Percentiles rank a stretch among this genome's conserved stretches.
Conservation (phyloP, 139 green algal species). For the Mesotaenium endlicherianum region DNA sequence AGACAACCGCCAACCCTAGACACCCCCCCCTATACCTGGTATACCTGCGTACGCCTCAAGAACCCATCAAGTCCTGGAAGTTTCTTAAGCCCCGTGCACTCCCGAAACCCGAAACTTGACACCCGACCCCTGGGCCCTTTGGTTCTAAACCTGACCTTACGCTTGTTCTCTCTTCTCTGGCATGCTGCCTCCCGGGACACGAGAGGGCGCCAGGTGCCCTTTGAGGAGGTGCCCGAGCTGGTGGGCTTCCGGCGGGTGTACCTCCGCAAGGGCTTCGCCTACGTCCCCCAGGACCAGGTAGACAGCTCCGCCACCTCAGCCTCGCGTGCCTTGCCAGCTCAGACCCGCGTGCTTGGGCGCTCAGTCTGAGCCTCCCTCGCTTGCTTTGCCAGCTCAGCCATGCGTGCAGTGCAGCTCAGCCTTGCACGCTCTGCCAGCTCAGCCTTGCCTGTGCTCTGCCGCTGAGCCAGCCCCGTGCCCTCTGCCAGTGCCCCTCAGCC, state of each 20-base stretch:
- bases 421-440: not conserved
- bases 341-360: not conserved
- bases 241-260: slow-evolving; percentile 72
- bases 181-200: too few species aligned
- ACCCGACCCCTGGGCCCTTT: too few species aligned
- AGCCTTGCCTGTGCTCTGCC: not conserved
- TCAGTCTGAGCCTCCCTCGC: not conserved
- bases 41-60: too few species aligned
- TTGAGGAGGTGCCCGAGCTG: slow-evolving; percentile 81
- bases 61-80: too few species aligned
- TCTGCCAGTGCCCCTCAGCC: too few species aligned
- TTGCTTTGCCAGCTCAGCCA: not conserved
- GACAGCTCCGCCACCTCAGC: not conserved
- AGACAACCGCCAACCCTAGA: too few species aligned
- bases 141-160: too few species aligned
- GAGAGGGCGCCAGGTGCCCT: slow-evolving; percentile 80
- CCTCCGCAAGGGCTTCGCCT: slow-evolving; percentile 72
- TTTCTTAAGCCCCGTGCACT: too few species aligned
- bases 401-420: not conserved
- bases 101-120: too few species aligned
- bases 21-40: too few species aligned
- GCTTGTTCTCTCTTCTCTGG: too few species aligned
- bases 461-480: not conserved
- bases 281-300: slow-evolving; percentile 64
- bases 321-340: not conserved